phyloP scores from a whole-genome alignment of 768 basidiomycete genomes.

The Mycena haematopus region DNA sequence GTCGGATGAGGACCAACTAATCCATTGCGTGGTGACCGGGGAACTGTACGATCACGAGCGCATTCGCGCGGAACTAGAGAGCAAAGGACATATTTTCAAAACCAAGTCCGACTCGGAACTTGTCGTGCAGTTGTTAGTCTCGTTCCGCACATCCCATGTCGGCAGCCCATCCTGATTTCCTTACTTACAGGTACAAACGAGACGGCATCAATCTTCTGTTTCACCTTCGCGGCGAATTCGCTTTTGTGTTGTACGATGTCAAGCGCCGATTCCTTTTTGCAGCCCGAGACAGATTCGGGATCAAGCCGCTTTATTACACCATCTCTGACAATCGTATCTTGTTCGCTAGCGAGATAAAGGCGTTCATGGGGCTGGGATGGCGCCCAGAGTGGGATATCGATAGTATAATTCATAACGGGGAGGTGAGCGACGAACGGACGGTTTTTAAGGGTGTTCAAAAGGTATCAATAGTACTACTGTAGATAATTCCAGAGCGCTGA shows the following conservation, averaged over 20 bases:
- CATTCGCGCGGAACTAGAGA: conserved; percentile 24
- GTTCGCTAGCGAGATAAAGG: conserved; percentile 32
- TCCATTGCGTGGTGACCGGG: conserved; percentile 30
- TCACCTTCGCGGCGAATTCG: conserved; percentile 32
- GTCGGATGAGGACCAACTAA: conserved; percentile 24
- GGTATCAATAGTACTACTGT: neutral
- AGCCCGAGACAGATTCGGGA: conserved; percentile 32
- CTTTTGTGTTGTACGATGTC: conserved; percentile 31
- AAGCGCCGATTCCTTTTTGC: conserved; percentile 25
- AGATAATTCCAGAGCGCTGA: neutral
- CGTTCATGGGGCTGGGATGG: conserved; percentile 29
- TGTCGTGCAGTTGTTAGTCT: conserved; percentile 26
- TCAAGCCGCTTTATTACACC: conserved; percentile 33
- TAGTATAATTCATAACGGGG: conserved; percentile 24
- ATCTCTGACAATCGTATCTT: conserved; percentile 20
- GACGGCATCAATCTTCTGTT: conserved; percentile 27
- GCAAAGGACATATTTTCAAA: conserved; percentile 25
- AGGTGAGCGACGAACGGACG: conserved; percentile 22
- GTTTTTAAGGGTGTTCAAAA: conserved; percentile 25
- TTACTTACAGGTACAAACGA: conserved; percentile 9
- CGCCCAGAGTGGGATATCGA: conserved; percentile 30
- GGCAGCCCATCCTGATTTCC: neutral
- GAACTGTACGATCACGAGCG: conserved; percentile 31
- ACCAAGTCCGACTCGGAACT: conserved; percentile 31
- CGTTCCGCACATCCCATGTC: neutral